Percentiles rank a stretch among this genome's conserved stretches.
phyloP scores from a whole-genome alignment of 345 rosid genomes.

The Erysimum cheiranthoides region DNA sequence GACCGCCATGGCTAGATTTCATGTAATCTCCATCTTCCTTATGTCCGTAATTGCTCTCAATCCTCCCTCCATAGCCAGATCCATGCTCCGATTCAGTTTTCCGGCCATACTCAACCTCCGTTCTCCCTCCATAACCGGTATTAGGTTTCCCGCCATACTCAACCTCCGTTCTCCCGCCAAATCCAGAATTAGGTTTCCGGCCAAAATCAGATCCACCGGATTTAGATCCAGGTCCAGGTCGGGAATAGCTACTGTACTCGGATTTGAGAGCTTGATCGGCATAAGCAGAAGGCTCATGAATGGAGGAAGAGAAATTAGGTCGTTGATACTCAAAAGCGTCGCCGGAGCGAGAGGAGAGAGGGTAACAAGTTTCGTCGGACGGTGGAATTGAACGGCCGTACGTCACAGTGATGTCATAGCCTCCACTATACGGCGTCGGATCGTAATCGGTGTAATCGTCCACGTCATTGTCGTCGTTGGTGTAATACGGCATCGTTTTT shows the following conservation, averaged over 20 bases:
- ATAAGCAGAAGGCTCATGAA: constrained; percentile 66
- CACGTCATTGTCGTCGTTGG: constrained; percentile 59
- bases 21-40: too few relatives aligned
- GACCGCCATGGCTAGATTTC: constrained; percentile 48
- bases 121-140: constrained; percentile 43
- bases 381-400: constrained; percentile 81
- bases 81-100: constrained; percentile 47
- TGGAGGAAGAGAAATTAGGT: constrained; percentile 65
- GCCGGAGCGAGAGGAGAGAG: constrained; percentile 52
- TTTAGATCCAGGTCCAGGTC: constrained; percentile 54
- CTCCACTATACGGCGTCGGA: constrained; percentile 88
- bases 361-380: constrained; percentile 71
- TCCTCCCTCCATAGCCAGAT: constrained; percentile 50
- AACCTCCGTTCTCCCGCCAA: constrained; percentile 38
- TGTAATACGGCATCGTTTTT: constrained; percentile 78
- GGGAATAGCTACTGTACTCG: constrained; percentile 81
- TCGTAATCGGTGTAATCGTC: constrained; percentile 78
- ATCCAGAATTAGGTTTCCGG: constrained; percentile 32
- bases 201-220: constrained; percentile 50
- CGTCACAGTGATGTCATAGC: constrained; percentile 66
- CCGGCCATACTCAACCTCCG: constrained; percentile 49
- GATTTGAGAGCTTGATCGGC: constrained; percentile 59
- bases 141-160: constrained; percentile 47
- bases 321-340: constrained; percentile 69
- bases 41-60: constrained; percentile 39